Evolutionary conservation across 768 basidiomycete genomes (phyloP).

Genomic region (Russula foetens): DNA sequence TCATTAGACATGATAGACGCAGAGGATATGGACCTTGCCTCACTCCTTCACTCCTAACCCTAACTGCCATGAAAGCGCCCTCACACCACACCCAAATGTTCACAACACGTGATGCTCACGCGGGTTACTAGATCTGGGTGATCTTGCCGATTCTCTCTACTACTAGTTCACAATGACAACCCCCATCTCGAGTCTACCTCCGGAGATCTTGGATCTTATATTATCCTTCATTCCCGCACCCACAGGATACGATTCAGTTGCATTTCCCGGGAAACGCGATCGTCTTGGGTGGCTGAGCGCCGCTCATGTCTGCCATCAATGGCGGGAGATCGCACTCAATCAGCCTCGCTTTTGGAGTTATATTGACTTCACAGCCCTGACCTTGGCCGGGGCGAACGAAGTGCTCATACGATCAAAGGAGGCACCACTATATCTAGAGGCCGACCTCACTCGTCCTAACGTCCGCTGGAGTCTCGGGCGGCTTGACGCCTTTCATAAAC

Average conservation of each 20-base stretch:
- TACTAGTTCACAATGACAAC: not conserved
- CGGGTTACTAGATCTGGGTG: not conserved
- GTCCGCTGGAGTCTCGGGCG: not conserved
- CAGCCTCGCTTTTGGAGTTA: conserved; percentile 9
- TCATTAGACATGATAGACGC: too few species aligned
- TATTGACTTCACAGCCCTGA: conserved; percentile 2
- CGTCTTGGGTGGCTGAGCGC: conserved; percentile 4
- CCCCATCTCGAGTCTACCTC: conserved; percentile 2
- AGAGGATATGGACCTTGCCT: too few species aligned
- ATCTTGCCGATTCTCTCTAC: not conserved
- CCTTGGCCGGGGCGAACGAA: not conserved
- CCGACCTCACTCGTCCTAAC: not conserved
- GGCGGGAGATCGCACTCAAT: conserved; percentile 15
- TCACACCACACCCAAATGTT: too few species aligned
- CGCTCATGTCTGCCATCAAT: conserved; percentile 14
- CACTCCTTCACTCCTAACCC: too few species aligned
- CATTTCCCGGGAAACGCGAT: not conserved
- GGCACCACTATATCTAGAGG: conserved; percentile 8
- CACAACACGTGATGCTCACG: not conserved
- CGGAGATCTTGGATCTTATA: not conserved
- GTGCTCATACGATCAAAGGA: conserved; percentile 3
- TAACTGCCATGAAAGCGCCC: not conserved
- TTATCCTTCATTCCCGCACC: not conserved
- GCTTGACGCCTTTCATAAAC: not conserved
- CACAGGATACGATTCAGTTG: too few species aligned